These are phyloP conservation scores for Calendula officinalis DNA, from an alignment of 129 eudicot species.

Conservation along the genomic window DNA sequence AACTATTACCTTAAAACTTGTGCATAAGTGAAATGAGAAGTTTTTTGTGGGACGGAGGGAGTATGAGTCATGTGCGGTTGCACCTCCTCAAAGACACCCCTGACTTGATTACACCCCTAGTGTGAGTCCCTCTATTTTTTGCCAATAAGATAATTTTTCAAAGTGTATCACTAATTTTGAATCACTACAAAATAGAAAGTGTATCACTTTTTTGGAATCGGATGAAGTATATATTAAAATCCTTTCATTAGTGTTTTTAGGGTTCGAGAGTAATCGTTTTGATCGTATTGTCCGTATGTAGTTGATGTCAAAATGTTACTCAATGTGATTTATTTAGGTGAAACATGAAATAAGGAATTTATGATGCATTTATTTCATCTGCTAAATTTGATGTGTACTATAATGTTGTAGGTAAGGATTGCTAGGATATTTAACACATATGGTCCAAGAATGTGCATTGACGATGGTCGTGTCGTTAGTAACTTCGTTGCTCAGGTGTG, in stretches of 20 bases:
- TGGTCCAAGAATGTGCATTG: conserved; percentile 89
- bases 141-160: too few species aligned
- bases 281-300: not conserved
- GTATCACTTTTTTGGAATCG: too few species aligned
- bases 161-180: too few species aligned
- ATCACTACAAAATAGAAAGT: too few species aligned
- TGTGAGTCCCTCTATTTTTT: too few species aligned
- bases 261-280: not conserved
- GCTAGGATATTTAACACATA: conserved; percentile 85
- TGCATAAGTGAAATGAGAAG: too few species aligned
- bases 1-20: too few species aligned
- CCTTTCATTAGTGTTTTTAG: not conserved
- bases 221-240: not conserved
- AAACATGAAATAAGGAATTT: not conserved
- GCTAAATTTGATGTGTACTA: not conserved
- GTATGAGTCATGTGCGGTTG: too few species aligned
- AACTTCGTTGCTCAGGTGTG: conserved; percentile 85
- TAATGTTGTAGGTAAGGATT: conserved; percentile 53
- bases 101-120: too few species aligned
- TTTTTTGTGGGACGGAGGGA: too few species aligned
- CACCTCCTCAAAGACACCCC: too few species aligned
- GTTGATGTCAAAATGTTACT: not conserved
- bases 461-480: conserved; percentile 91
- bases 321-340: not conserved
- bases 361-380: conserved; percentile 12